Conservation (phyloP, 1,284 basidiomycete species). For the Xanthoconium separans region DNA sequence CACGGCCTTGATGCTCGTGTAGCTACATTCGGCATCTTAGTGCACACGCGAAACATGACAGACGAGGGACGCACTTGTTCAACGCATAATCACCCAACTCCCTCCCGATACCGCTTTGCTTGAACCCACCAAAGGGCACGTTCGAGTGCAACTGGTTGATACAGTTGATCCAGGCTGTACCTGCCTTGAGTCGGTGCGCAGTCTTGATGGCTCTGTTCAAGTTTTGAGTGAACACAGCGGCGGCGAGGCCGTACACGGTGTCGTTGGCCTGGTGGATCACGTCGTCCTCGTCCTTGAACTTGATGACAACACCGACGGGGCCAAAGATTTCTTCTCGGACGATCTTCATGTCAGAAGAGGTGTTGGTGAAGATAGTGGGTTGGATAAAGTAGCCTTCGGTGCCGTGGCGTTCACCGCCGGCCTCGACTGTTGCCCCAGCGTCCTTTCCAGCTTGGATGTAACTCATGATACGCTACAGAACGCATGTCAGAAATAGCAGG, state of each 20-base stretch:
- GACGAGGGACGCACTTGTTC: slow-evolving; percentile 45
- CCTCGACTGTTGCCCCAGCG: slow-evolving; percentile 78
- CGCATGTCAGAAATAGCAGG: slow-evolving; percentile 1
- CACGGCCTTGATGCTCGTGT: slow-evolving; percentile 82
- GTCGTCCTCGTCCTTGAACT: slow-evolving; percentile 70
- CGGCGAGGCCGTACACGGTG: slow-evolving; percentile 82
- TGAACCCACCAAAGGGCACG: slow-evolving; percentile 88
- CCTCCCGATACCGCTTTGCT: slow-evolving; percentile 82
- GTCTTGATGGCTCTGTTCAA: slow-evolving; percentile 73
- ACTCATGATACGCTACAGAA: slow-evolving; percentile 70
- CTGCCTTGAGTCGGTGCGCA: slow-evolving; percentile 78
- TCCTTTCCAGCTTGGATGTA: slow-evolving; percentile 87
- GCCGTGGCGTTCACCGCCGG: slow-evolving; percentile 77
- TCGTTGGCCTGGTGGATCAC: slow-evolving; percentile 83
- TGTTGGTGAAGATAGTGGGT: slow-evolving; percentile 88
- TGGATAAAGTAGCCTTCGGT: slow-evolving; percentile 73
- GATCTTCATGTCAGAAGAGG: slow-evolving; percentile 80
- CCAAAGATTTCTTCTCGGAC: slow-evolving; percentile 92
- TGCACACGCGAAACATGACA: slow-evolving; percentile 1
- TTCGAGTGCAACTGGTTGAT: slow-evolving; percentile 64
- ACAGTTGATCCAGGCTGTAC: slow-evolving; percentile 83
- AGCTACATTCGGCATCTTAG: slow-evolving; percentile 45
- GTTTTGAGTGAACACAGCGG: slow-evolving; percentile 83
- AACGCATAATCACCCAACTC: slow-evolving; percentile 86
- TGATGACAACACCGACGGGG: slow-evolving; percentile 75